Evolutionary conservation across 768 basidiomycete species (phyloP).

Genomic region (Podaxis sp.): DNA sequence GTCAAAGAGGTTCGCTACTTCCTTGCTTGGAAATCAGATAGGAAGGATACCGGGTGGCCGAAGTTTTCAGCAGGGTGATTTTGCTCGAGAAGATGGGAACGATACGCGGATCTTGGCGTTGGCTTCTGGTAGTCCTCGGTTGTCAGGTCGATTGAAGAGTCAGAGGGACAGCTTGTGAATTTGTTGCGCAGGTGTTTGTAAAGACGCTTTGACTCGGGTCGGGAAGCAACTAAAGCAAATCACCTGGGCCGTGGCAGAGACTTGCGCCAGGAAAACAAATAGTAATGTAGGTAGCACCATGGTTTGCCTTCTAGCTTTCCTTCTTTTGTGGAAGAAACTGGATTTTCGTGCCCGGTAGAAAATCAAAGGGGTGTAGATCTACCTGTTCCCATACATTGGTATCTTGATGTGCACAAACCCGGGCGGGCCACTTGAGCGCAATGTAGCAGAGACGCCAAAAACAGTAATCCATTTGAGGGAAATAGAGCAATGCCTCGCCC

Average conservation of each 20-base stretch:
- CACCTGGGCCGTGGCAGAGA: background rate
- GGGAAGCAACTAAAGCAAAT: conserved; percentile 13
- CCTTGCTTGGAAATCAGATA: conserved; percentile 27
- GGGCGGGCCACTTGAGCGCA: background rate
- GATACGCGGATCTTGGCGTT: conserved; percentile 44
- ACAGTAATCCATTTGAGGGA: background rate
- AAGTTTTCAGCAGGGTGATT: conserved; percentile 25
- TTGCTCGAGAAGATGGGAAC: conserved; percentile 26
- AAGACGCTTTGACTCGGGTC: conserved; percentile 3
- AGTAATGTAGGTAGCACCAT: background rate
- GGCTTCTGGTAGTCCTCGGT: conserved; percentile 38
- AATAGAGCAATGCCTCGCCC: background rate
- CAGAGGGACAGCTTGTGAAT: conserved; percentile 29
- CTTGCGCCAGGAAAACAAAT: background rate
- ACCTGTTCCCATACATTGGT: background rate
- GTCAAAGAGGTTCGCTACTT: conserved; percentile 38
- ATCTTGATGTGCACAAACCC: background rate
- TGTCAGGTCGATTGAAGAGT: conserved; percentile 36
- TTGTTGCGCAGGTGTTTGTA: conserved; percentile 22
- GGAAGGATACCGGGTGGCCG: conserved; percentile 31
- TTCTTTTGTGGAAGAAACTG: background rate
- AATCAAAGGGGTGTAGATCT: conserved; percentile 3
- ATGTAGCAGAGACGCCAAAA: background rate
- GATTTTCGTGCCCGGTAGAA: conserved; percentile 3
- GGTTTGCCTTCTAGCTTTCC: conserved; percentile 3